Evolutionary conservation across 257 asterid genomes (phyloP).

Genomic region (Thymus mandschuricus): DNA sequence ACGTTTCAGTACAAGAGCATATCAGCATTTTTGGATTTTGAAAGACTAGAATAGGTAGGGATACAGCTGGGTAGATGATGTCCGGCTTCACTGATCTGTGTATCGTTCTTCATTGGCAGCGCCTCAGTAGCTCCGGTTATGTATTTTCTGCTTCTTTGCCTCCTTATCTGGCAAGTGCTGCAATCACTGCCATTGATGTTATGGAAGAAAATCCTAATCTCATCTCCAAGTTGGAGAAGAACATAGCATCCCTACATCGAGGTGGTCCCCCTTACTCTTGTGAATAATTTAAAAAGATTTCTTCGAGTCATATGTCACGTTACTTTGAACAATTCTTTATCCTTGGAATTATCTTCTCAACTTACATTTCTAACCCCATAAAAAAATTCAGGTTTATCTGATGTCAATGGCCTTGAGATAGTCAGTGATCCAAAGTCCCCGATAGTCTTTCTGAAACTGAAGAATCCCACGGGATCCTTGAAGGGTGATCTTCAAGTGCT

Average conservation of each 20-base stretch:
- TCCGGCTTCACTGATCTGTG: slow-evolving; percentile 33
- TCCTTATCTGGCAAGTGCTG: slow-evolving; percentile 94
- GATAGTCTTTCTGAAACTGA: slow-evolving; percentile 61
- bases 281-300: background rate
- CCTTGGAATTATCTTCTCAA: background rate
- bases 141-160: slow-evolving; percentile 97
- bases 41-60: slow-evolving; percentile 1
- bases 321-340: background rate
- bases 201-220: slow-evolving; percentile 77
- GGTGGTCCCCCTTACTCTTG: slow-evolving; percentile 45
- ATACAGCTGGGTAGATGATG: background rate
- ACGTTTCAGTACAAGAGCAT: background rate
- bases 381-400: slow-evolving; percentile 61
- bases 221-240: slow-evolving; percentile 60
- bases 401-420: slow-evolving; percentile 60
- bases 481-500: slow-evolving; percentile 75
- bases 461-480: slow-evolving; percentile 64
- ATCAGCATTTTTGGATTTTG: background rate
- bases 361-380: slow-evolving; percentile 3
- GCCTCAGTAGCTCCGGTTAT: slow-evolving; percentile 90
- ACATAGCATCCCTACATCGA: slow-evolving; percentile 51
- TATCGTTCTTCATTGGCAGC: slow-evolving; percentile 54
- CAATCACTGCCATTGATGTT: slow-evolving; percentile 82
- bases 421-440: slow-evolving; percentile 76
- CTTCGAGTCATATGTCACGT: no score